phyloP scores from a whole-genome alignment of 495 filamentous ascomycete species.

The Aeminium ludgeri region DNA sequence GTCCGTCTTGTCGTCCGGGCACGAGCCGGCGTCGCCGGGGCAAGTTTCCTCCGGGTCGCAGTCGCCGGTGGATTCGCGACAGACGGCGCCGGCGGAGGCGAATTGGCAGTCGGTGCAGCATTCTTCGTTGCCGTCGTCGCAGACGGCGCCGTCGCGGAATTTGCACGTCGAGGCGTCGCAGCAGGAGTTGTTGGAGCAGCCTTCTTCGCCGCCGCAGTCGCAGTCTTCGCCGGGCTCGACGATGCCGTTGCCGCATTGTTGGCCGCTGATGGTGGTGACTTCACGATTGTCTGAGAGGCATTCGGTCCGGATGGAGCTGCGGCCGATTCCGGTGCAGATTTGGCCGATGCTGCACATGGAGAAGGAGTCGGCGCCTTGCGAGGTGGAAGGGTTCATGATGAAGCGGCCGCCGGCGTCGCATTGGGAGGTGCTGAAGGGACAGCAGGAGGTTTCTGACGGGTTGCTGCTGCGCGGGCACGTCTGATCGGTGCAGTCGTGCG shows the following conservation, averaged over 20 bases:
- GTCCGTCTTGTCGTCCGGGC: constrained; percentile 52
- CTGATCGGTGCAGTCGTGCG: constrained; percentile 66
- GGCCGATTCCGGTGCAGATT: constrained; percentile 76
- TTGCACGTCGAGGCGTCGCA: constrained; percentile 81
- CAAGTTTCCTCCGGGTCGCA: constrained; percentile 82
- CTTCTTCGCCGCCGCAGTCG: constrained; percentile 67
- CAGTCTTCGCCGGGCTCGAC: constrained; percentile 90
- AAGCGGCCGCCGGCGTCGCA: constrained; percentile 65
- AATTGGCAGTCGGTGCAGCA: constrained; percentile 75
- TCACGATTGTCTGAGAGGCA: constrained; percentile 73
- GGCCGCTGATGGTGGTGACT: constrained; percentile 69
- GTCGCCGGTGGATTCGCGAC: constrained; percentile 54
- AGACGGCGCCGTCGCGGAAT: constrained; percentile 58
- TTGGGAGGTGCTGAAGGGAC: constrained; percentile 48
- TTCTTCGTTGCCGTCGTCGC: constrained; percentile 80
- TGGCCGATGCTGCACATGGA: constrained; percentile 84
- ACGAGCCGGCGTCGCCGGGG: constrained; percentile 51
- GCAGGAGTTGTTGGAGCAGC: constrained; percentile 60
- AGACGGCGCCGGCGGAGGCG: constrained; percentile 47
- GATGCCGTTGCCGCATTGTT: constrained; percentile 90
- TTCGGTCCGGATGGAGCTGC: constrained; percentile 54
- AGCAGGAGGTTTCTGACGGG: constrained; percentile 63
- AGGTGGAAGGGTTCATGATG: constrained; percentile 93
- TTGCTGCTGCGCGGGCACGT: constrained; percentile 47
- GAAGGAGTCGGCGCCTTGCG: constrained; percentile 52